These are phyloP conservation scores for Globisporangium parvum DNA, from an alignment of 352 stramenopile genomes.

Conservation along the genomic window DNA sequence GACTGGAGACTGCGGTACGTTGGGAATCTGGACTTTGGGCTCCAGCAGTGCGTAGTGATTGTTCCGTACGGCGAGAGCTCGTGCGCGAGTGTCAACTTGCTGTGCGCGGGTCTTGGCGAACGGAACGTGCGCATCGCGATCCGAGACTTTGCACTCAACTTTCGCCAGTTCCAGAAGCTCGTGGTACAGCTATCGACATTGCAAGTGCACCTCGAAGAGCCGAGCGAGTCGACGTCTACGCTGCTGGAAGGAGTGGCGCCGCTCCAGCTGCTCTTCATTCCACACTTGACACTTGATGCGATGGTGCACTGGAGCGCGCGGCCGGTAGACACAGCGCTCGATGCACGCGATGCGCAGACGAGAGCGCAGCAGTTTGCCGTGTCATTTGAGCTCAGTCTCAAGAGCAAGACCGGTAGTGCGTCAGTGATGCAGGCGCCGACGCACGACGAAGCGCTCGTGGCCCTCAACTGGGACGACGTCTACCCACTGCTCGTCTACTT, in stretches of 20 bases:
- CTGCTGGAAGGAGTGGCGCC: background rate
- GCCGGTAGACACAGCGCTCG: background rate
- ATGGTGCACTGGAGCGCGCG: constrained; percentile 23
- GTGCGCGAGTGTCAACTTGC: constrained; percentile 7
- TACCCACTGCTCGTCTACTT: constrained; percentile 56
- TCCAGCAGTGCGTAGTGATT: constrained; percentile 28
- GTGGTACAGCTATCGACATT: constrained; percentile 26
- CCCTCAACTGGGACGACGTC: constrained; percentile 67
- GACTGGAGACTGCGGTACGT: constrained; percentile 41
- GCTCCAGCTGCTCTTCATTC: constrained; percentile 19
- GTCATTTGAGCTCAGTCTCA: constrained; percentile 45
- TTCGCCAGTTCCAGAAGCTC: constrained; percentile 51
- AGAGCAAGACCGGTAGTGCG: constrained; percentile 13
- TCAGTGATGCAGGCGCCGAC: constrained; percentile 31
- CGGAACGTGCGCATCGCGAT: constrained; percentile 26
- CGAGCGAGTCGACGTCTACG: background rate
- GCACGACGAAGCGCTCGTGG: constrained; percentile 35
- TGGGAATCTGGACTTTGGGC: constrained; percentile 40
- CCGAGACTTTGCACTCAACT: constrained; percentile 34
- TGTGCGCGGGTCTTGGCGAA: constrained; percentile 11
- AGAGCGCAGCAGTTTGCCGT: constrained; percentile 27
- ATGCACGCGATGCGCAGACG: background rate
- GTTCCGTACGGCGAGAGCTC: constrained; percentile 28
- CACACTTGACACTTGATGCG: constrained; percentile 20
- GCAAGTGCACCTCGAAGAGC: constrained; percentile 13